Evolutionary conservation across 345 rosid species (phyloP).

Genomic region (Anastatica hierochuntica): DNA sequence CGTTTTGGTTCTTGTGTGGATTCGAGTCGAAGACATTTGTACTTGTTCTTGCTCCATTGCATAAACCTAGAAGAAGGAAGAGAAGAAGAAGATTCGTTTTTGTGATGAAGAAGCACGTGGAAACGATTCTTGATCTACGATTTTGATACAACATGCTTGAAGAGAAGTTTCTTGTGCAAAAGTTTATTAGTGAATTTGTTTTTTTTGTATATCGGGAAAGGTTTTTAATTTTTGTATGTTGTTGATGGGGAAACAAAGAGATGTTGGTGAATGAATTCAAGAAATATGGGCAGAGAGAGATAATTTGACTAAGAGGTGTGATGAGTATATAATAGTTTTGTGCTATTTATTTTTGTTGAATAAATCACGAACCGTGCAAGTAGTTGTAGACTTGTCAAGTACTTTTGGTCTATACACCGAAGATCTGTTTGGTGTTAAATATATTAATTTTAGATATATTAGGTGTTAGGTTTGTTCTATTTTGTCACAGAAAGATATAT

Average conservation of each 20-base stretch:
- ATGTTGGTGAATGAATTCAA: slow-evolving; percentile 18
- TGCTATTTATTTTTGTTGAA: not conserved
- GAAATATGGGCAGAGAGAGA: slow-evolving; percentile 24
- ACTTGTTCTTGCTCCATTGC: slow-evolving; percentile 22
- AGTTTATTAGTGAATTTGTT: too few species aligned
- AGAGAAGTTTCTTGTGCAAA: slow-evolving; percentile 9
- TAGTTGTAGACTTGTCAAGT: slow-evolving; percentile 19
- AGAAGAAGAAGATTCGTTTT: slow-evolving; percentile 9
- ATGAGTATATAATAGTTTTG: slow-evolving; percentile 4
- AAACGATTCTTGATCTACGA: slow-evolving; percentile 5
- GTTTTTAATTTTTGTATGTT: slow-evolving; percentile 21
- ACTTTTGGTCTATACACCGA: slow-evolving; percentile 21
- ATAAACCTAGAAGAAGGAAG: slow-evolving; percentile 11
- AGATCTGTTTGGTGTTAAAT: slow-evolving; percentile 8
- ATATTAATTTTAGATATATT: too few species aligned
- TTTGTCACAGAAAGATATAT: too few species aligned
- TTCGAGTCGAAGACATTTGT: slow-evolving; percentile 16
- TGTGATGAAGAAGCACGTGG: not conserved
- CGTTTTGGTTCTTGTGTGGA: slow-evolving; percentile 2
- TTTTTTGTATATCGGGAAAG: too few species aligned
- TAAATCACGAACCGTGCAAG: slow-evolving; percentile 18
- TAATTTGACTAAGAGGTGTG: not conserved
- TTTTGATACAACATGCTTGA: slow-evolving; percentile 11
- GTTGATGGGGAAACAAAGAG: slow-evolving; percentile 10
- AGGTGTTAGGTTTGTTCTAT: too few species aligned